These are phyloP conservation scores for Sporothrix globosa DNA, from an alignment of 2,329 filamentous ascomycete species.

Conservation along the genomic window DNA sequence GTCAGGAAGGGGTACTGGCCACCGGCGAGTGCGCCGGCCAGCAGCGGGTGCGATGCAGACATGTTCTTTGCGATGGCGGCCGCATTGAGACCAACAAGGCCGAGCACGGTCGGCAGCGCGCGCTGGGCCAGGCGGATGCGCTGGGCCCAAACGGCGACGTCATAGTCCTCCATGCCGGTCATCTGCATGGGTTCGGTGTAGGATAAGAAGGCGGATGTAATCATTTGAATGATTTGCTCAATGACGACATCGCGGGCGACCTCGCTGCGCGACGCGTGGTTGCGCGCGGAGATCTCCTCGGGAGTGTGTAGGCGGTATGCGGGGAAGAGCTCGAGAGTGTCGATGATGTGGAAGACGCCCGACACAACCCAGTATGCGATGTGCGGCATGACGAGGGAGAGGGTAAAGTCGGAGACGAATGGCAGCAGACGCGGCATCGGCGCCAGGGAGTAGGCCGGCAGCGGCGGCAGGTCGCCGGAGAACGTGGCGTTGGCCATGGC, in stretches of 20 bases:
- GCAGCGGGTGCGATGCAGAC: constrained; percentile 68
- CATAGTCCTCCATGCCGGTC: constrained; percentile 78
- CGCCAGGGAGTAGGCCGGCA: constrained; percentile 77
- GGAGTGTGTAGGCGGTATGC: constrained; percentile 95
- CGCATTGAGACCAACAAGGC: constrained; percentile 75
- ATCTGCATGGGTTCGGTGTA: constrained; percentile 74
- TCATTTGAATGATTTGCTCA: constrained; percentile 87
- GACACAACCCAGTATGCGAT: constrained; percentile 88
- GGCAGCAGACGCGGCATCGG: constrained; percentile 73
- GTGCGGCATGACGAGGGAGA: constrained; percentile 76
- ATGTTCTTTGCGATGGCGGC: constrained; percentile 74
- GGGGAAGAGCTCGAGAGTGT: constrained; percentile 81
- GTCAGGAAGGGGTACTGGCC: constrained; percentile 77
- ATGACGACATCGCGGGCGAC: constrained; percentile 88
- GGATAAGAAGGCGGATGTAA: constrained; percentile 68
- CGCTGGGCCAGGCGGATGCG: constrained; percentile 78
- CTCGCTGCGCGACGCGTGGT: constrained; percentile 81
- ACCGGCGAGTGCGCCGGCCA: constrained; percentile 76
- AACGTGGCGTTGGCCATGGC: constrained; percentile 58
- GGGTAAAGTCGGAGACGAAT: constrained; percentile 78
- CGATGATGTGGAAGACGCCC: constrained; percentile 82
- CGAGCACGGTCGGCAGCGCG: constrained; percentile 72
- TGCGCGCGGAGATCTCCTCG: constrained; percentile 83
- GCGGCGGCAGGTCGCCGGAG: constrained; percentile 72
- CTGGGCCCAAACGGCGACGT: constrained; percentile 87